Evolutionary conservation across 495 filamentous ascomycete species (phyloP).

Genomic region (Hypoxylon fuscum): DNA sequence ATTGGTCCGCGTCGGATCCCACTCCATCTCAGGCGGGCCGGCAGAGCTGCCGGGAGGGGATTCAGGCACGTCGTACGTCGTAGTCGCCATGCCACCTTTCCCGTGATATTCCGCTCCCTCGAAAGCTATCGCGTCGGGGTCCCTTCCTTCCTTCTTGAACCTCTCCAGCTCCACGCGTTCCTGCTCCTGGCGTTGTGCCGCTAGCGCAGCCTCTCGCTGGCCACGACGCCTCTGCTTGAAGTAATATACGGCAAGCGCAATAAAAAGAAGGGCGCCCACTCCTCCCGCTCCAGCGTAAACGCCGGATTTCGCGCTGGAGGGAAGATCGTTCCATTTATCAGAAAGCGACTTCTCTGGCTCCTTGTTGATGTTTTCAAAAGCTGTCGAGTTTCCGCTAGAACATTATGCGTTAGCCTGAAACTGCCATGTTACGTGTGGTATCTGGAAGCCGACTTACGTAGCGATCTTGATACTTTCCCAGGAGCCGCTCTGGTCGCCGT

Average conservation of each 20-base stretch:
- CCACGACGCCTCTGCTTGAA: slow-evolving; percentile 73
- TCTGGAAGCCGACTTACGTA: slow-evolving; percentile 54
- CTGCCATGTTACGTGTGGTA: not conserved
- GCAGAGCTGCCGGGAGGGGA: slow-evolving; percentile 46
- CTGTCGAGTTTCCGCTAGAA: slow-evolving; percentile 71
- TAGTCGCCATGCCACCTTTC: slow-evolving; percentile 41
- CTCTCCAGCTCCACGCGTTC: slow-evolving; percentile 72
- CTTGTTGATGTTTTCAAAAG: slow-evolving; percentile 52
- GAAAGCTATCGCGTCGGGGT: slow-evolving; percentile 55
- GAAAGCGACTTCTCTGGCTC: slow-evolving; percentile 55
- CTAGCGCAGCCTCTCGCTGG: slow-evolving; percentile 66
- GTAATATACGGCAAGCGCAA: slow-evolving; percentile 65
- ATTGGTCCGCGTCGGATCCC: slow-evolving; percentile 44
- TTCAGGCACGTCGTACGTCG: slow-evolving; percentile 47
- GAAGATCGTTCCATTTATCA: slow-evolving; percentile 67
- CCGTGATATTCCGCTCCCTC: slow-evolving; percentile 52
- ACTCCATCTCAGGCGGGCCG: slow-evolving; percentile 34
- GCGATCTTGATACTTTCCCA: slow-evolving; percentile 77
- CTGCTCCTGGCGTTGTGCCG: slow-evolving; percentile 62
- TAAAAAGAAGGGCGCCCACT: slow-evolving; percentile 58
- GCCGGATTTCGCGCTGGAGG: slow-evolving; percentile 63
- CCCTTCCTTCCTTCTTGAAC: slow-evolving; percentile 55
- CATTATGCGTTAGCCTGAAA: slow-evolving; percentile 19
- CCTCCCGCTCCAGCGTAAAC: slow-evolving; percentile 66
- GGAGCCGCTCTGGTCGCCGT: slow-evolving; percentile 69